Evolutionary conservation across 1,284 basidiomycete species (phyloP).

Genomic region (Ustilago curta): DNA sequence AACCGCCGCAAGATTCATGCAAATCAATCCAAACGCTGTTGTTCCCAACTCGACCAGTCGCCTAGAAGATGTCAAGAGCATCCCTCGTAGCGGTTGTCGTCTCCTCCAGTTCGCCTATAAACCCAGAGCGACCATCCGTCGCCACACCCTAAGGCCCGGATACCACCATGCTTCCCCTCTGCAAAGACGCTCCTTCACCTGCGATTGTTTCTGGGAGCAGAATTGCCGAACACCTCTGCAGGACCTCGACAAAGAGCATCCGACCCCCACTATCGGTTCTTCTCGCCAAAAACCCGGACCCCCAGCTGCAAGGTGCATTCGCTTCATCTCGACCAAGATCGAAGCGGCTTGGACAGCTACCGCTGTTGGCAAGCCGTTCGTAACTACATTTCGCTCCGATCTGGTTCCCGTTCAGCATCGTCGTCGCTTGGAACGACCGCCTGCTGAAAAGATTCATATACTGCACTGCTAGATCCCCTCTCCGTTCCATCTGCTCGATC

Average conservation of each 20-base stretch:
- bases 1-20: neutral
- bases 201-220: neutral
- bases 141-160: neutral
- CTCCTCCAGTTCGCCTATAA: conserved; percentile 2
- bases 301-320: no score
- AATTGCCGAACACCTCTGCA: neutral
- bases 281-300: no score
- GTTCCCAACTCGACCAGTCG: conserved; percentile 11
- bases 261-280: neutral
- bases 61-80: conserved; percentile 2
- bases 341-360: no score
- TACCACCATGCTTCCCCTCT: neutral
- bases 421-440: neutral
- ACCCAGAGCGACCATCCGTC: neutral
- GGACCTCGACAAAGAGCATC: neutral
- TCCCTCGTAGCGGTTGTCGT: conserved; percentile 19
- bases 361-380: no score
- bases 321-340: no score
- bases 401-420: neutral
- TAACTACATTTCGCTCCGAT: neutral
- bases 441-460: neutral
- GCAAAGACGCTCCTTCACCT: neutral
- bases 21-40: neutral
- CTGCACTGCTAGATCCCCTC: neutral
- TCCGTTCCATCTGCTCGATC: neutral